Percentiles rank a stretch among this genome's conserved stretches.
Conservation (phyloP, 1,284 basidiomycete genomes). For the Sanghuangporus weigelae region DNA sequence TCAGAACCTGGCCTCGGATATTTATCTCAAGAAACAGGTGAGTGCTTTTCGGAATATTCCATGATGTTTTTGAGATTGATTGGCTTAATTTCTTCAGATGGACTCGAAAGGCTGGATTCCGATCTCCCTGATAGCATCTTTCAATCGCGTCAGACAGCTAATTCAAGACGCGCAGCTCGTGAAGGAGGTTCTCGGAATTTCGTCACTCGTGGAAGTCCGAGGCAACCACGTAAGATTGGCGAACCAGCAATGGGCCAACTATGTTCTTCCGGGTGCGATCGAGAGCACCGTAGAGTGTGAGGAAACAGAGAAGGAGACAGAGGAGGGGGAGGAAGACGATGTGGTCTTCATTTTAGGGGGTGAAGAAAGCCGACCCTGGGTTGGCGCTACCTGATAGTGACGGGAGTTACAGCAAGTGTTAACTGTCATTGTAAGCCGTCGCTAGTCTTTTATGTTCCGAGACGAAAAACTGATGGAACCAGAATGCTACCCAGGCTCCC, state of each 20-base stretch:
- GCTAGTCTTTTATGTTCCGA: background rate
- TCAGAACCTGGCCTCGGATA: constrained; percentile 81
- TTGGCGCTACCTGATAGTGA: constrained; percentile 14
- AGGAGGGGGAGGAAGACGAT: constrained; percentile 53
- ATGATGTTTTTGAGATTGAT: background rate
- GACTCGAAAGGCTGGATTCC: constrained; percentile 85
- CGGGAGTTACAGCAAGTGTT: background rate
- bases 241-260: constrained; percentile 52
- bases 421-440: background rate
- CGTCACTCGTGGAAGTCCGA: constrained; percentile 70
- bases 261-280: constrained; percentile 66
- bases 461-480: background rate
- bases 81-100: constrained; percentile 54
- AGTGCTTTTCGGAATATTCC: constrained; percentile 14
- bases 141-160: constrained; percentile 76
- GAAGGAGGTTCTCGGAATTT: constrained; percentile 64
- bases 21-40: constrained; percentile 74
- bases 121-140: constrained; percentile 75
- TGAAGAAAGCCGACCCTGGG: constrained; percentile 29
- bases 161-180: constrained; percentile 66
- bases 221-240: constrained; percentile 63
- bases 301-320: constrained; percentile 25
- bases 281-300: constrained; percentile 37
- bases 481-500: too few relatives aligned
- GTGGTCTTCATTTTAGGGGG: constrained; percentile 46